phyloP scores from a whole-genome alignment of 352 stramenopile species.

The Phytophthora multivora region DNA sequence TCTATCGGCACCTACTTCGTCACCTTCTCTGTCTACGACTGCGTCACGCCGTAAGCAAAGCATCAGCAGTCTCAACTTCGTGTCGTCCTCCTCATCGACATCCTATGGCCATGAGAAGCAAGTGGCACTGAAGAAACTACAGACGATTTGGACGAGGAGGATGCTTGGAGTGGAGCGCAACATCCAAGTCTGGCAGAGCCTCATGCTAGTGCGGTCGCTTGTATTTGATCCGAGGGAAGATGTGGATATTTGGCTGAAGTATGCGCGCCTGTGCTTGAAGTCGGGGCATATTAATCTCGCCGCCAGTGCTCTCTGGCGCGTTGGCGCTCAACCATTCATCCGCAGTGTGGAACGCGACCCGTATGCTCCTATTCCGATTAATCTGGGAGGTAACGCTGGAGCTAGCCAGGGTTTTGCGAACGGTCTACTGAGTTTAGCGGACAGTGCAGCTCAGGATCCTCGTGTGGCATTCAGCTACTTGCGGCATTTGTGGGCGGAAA shows the following conservation, averaged over 20 bases:
- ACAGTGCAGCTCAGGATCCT: slow-evolving; percentile 73
- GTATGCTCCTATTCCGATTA: slow-evolving; percentile 68
- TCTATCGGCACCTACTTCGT: slow-evolving; percentile 49
- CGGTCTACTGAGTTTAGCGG: slow-evolving; percentile 55
- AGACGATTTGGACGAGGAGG: slow-evolving; percentile 85
- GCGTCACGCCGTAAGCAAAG: slow-evolving; percentile 66
- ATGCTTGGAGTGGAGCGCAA: slow-evolving; percentile 95
- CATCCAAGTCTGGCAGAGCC: slow-evolving; percentile 93
- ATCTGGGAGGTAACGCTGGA: slow-evolving; percentile 56
- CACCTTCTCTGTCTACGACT: slow-evolving; percentile 29
- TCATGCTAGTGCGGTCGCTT: slow-evolving; percentile 96
- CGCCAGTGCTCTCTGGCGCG: slow-evolving; percentile 77
- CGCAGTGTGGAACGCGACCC: slow-evolving; percentile 77
- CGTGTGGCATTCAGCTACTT: slow-evolving; percentile 85
- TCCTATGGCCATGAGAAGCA: slow-evolving; percentile 80
- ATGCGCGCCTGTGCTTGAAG: slow-evolving; percentile 92
- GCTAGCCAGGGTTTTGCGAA: slow-evolving; percentile 60
- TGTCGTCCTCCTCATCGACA: slow-evolving; percentile 71
- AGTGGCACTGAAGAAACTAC: slow-evolving; percentile 70
- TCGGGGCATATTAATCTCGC: slow-evolving; percentile 89
- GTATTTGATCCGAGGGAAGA: slow-evolving; percentile 91
- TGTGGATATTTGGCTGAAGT: slow-evolving; percentile 94
- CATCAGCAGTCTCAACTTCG: slow-evolving; percentile 83
- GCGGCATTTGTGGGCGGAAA: slow-evolving; percentile 83
- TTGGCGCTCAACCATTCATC: slow-evolving; percentile 83